Evolutionary conservation across 768 basidiomycete genomes (phyloP).

Genomic region (Butyriboletus loyo): DNA sequence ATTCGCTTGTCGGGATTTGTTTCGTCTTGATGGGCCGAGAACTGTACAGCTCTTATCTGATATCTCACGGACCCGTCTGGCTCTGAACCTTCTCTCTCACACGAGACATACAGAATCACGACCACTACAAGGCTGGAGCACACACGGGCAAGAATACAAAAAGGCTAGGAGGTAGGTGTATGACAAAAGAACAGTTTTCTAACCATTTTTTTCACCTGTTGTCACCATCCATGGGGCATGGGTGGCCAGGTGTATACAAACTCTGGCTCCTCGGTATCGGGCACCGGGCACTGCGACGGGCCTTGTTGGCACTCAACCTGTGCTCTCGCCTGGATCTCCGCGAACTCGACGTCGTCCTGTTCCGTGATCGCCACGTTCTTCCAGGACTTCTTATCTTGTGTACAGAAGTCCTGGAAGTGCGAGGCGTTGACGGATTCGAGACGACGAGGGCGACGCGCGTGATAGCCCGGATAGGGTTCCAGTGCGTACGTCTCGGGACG

Average conservation of each 20-base stretch:
- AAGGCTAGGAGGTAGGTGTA: background rate
- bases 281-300: too few species aligned
- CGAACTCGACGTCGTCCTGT: constrained; percentile 13
- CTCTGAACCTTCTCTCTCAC: background rate
- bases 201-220: background rate
- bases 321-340: background rate
- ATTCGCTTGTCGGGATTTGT: background rate
- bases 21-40: background rate
- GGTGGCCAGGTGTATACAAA: constrained; percentile 5
- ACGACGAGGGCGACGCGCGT: background rate
- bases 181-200: background rate
- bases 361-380: constrained; percentile 18
- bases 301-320: background rate
- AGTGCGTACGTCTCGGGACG: background rate
- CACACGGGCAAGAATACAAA: background rate
- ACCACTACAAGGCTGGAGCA: background rate
- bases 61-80: background rate
- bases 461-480: constrained; percentile 2
- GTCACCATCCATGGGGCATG: background rate
- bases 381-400: constrained; percentile 11
- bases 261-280: background rate
- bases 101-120: background rate
- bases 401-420: background rate
- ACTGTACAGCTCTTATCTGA: background rate
- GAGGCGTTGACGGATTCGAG: background rate